Base-by-base conservation (phyloP, 2,329 filamentous ascomycete species). In the Rutstroemia sp. region DNA sequence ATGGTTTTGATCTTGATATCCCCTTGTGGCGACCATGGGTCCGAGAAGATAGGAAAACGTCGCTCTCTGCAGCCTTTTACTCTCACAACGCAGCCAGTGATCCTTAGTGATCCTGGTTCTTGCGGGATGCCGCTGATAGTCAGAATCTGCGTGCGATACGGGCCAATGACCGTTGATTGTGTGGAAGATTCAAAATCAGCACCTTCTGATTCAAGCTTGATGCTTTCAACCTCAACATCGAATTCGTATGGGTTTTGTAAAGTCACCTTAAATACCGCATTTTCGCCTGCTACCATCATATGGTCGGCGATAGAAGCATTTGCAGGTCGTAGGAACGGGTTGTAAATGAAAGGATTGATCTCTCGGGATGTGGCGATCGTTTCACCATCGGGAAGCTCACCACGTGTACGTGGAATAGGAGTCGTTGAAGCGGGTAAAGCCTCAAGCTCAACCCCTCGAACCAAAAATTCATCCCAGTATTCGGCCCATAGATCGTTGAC, bases 391-490 rank as follows among this genome's bases (percentile, higher is more conserved):
- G 76, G 73, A 40, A 82, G 67, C 58, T 82, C 79, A 39, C 71
- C 73, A 56, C 73, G 76, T 17, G 73, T 75, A 65, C 91, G 88
- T 5, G 86, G 78, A 51, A 89, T 79, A 0, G 89, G 86, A 16
- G 79, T 78, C 61, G 81, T 79, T 10, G 79, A 78, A 44, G 76
- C 72, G 9, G 83, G 75, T 39, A 82, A 71, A 23, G 87, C 76
- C 51, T 91, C 82, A 45, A 95, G 75, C 54, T 85, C 81, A 63
- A 95, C 76, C 60, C 84, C 84, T 50, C 94, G 84, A 48, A 99
- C 80, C 8, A 99, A 76, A 64, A 97, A 97, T 66, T 96, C 90
- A 69, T 99, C 94, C 94, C 94, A 99, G 68, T 96, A 99, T 63
- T 94, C 88, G 5, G 90, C 91, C 52, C 84, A 79, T 44, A 92